Conservation (phyloP, 2,329 filamentous ascomycete genomes). For the Neofusicoccum sp. region DNA sequence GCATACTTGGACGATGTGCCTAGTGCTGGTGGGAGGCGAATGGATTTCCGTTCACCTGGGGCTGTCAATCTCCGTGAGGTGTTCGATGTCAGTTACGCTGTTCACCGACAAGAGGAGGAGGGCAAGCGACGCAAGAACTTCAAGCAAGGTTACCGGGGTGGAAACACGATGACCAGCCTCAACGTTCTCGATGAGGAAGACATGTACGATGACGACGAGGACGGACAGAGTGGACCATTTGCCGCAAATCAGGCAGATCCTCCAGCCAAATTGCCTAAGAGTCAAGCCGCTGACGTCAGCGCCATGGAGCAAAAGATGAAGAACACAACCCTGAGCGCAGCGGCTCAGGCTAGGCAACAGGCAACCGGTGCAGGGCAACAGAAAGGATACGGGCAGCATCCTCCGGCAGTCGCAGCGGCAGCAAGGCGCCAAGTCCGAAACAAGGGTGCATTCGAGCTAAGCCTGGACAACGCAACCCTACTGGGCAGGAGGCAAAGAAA, state of each 20-base stretch:
- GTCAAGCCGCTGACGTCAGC: slow-evolving; percentile 63
- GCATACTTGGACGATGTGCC: slow-evolving; percentile 61
- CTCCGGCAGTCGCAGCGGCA: slow-evolving; percentile 78
- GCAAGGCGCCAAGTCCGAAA: slow-evolving; percentile 79
- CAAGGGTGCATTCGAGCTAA: slow-evolving; percentile 88
- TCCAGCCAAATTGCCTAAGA: slow-evolving; percentile 69
- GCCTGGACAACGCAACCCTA: slow-evolving; percentile 85
- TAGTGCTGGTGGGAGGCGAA: slow-evolving; percentile 60
- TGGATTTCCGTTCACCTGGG: slow-evolving; percentile 94
- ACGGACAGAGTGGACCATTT: slow-evolving; percentile 62
- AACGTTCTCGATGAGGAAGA: slow-evolving; percentile 67
- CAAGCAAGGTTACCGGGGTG: slow-evolving; percentile 67
- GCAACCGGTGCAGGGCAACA: slow-evolving; percentile 47
- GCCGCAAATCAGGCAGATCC: slow-evolving; percentile 51
- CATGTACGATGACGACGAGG: slow-evolving; percentile 67
- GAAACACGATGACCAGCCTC: slow-evolving; percentile 65
- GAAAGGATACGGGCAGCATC: slow-evolving; percentile 87
- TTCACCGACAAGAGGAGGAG: slow-evolving; percentile 95
- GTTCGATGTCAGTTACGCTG: slow-evolving; percentile 97
- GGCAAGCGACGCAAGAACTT: slow-evolving; percentile 87
- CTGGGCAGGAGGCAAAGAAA: slow-evolving; percentile 70
- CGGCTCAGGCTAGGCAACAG: slow-evolving; percentile 62
- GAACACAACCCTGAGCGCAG: slow-evolving; percentile 74
- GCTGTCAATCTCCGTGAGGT: slow-evolving; percentile 95
- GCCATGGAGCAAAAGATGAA: slow-evolving; percentile 86